Evolutionary conservation across 345 rosid genomes (phyloP).

Genomic region (Salix arbutifolia): DNA sequence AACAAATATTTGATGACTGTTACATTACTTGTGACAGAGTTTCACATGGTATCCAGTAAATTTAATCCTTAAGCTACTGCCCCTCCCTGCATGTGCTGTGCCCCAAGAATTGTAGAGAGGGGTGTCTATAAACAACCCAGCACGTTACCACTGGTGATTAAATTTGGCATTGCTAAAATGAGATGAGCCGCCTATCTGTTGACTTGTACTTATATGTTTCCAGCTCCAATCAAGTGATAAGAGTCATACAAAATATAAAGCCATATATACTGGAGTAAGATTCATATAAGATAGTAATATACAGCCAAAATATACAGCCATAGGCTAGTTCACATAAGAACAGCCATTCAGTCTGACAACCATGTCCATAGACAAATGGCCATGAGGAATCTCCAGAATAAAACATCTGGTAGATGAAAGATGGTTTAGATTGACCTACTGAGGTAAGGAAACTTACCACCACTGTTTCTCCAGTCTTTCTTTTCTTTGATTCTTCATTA

Average conservation of each 20-base stretch:
- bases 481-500: slow-evolving; percentile 45
- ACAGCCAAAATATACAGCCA: neutral
- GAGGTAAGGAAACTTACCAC: slow-evolving; percentile 54
- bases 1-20: too few species aligned
- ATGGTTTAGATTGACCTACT: neutral
- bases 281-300: neutral
- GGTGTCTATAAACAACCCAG: too few species aligned
- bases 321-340: neutral
- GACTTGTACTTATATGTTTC: neutral
- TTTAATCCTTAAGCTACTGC: too few species aligned
- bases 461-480: slow-evolving; percentile 61
- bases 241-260: neutral
- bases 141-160: too few species aligned
- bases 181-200: neutral
- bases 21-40: too few species aligned
- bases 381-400: neutral
- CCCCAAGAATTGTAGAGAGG: too few species aligned
- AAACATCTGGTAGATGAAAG: neutral
- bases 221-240: neutral
- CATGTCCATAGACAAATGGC: neutral
- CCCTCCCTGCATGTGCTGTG: too few species aligned
- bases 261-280: neutral
- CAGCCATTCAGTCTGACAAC: neutral
- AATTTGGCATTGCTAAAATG: too few species aligned
- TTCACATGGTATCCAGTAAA: too few species aligned